phyloP scores from a whole-genome alignment of 2,329 filamentous ascomycete species.

The Aspergillus eucalypticola region DNA sequence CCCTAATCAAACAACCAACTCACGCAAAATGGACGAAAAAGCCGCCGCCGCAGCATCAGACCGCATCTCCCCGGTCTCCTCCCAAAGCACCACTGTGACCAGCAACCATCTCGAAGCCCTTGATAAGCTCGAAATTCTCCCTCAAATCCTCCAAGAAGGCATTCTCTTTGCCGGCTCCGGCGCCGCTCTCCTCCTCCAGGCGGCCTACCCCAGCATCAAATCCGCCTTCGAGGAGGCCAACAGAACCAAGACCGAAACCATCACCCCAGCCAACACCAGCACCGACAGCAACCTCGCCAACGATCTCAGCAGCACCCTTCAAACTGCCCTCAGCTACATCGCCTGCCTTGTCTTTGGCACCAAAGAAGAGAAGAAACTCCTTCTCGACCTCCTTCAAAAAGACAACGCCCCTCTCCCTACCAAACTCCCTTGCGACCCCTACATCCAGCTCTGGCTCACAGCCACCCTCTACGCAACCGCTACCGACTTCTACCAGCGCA shows the following conservation, averaged over 20 bases:
- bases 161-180: constrained; percentile 39
- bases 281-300: constrained; percentile 26
- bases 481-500: constrained; percentile 40
- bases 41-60: background rate
- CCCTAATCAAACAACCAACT: background rate
- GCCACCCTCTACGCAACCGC: constrained; percentile 40
- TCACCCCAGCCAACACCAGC: constrained; percentile 12
- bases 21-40: constrained; percentile 14
- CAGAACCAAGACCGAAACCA: constrained; percentile 18
- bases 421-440: constrained; percentile 24
- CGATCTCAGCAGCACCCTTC: constrained; percentile 32
- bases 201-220: constrained; percentile 28
- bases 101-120: constrained; percentile 30
- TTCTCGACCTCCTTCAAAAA: constrained; percentile 28
- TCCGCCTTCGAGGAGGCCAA: constrained; percentile 20
- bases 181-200: constrained; percentile 37
- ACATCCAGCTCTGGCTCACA: constrained; percentile 34
- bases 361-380: constrained; percentile 29
- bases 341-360: constrained; percentile 38
- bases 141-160: constrained; percentile 38
- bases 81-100: constrained; percentile 15
- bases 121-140: constrained; percentile 36
- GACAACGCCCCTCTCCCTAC: constrained; percentile 25
- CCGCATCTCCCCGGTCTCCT: constrained; percentile 18
- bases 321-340: constrained; percentile 35